These are phyloP conservation scores for Hypericum androsaemum DNA, from an alignment of 345 rosid genomes.

Conservation along the genomic window DNA sequence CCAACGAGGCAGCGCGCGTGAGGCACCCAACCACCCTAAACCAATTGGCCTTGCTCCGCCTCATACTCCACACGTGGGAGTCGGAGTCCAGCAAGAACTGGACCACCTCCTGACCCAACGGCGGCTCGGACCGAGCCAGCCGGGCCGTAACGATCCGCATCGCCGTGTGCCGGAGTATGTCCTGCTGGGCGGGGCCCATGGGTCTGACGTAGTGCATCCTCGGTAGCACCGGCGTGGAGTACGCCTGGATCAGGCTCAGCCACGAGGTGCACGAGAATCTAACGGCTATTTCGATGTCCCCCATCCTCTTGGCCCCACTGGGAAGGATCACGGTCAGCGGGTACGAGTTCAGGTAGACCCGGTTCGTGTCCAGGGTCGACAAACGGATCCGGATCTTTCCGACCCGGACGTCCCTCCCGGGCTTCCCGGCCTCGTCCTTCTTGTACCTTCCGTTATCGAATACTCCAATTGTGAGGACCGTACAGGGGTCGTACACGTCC, in stretches of 20 bases:
- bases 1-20: slow-evolving; percentile 48
- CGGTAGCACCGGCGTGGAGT: slow-evolving; percentile 66
- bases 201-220: slow-evolving; percentile 76
- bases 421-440: slow-evolving; percentile 46
- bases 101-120: slow-evolving; percentile 79
- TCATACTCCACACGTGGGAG: slow-evolving; percentile 85
- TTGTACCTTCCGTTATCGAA: slow-evolving; percentile 74
- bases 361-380: slow-evolving; percentile 72
- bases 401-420: slow-evolving; percentile 41
- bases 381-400: slow-evolving; percentile 69
- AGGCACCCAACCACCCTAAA: slow-evolving; percentile 63
- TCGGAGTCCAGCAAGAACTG: slow-evolving; percentile 74
- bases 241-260: slow-evolving; percentile 62
- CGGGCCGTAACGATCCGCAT: slow-evolving; percentile 71
- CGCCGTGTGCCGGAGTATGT: slow-evolving; percentile 70
- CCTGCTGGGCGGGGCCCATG: slow-evolving; percentile 67
- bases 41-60: slow-evolving; percentile 91
- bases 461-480: slow-evolving; percentile 69
- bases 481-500: slow-evolving; percentile 86
- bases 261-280: slow-evolving; percentile 76
- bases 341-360: slow-evolving; percentile 49
- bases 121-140: slow-evolving; percentile 64
- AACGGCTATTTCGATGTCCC: slow-evolving; percentile 74
- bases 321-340: slow-evolving; percentile 54
- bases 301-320: slow-evolving; percentile 75